Conservation (phyloP, 108 stramenopile species). For the Aurantiochytrium sp. region DNA sequence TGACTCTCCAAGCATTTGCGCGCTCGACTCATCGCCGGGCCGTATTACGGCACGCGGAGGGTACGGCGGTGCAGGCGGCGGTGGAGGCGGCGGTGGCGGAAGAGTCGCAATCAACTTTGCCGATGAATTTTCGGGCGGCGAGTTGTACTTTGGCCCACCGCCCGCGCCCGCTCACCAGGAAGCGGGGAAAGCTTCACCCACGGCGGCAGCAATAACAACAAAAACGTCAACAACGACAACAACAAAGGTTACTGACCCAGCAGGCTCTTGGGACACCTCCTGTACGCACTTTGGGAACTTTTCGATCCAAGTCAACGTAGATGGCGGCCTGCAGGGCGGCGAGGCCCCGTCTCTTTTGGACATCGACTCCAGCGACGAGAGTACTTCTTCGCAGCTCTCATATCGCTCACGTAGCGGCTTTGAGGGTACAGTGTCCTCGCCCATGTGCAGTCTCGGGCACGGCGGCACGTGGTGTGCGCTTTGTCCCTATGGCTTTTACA, state of each 20-base stretch:
- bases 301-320: background rate
- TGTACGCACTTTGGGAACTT: conserved; percentile 16
- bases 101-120: background rate
- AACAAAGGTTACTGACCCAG: background rate
- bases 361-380: too few relatives aligned
- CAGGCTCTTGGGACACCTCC: background rate
- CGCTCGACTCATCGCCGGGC: background rate
- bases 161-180: background rate
- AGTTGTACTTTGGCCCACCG: background rate
- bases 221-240: background rate
- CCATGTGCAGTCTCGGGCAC: background rate
- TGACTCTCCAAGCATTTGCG: background rate
- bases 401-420: background rate
- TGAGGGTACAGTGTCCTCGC: background rate
- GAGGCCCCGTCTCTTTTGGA: background rate
- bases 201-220: background rate
- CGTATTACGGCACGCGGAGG: background rate
- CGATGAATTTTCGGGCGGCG: background rate
- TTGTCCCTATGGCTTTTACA: background rate
- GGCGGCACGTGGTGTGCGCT: background rate
- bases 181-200: background rate
- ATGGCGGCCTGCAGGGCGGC: background rate
- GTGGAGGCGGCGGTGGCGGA: conserved; percentile 1
- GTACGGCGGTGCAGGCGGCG: background rate
- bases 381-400: too few relatives aligned